These are phyloP conservation scores for Penicillium crystallinum DNA, from an alignment of 495 filamentous ascomycete species.

Conservation along the genomic window DNA sequence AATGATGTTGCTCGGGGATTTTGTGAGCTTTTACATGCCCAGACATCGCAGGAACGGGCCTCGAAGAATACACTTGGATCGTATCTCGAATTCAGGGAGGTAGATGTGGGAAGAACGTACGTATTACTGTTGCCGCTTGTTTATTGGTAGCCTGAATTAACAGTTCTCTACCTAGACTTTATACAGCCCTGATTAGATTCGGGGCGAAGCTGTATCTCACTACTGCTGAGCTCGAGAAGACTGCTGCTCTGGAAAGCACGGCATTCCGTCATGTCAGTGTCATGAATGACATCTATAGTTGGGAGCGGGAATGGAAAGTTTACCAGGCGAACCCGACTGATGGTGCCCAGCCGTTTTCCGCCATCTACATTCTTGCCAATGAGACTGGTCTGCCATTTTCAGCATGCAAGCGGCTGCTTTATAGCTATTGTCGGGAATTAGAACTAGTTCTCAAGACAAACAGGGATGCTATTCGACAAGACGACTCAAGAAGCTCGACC, in stretches of 20 bases:
- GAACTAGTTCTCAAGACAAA: conserved; percentile 10
- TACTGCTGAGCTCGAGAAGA: not conserved
- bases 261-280: conserved; percentile 18
- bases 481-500: not conserved
- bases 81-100: conserved; percentile 15
- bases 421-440: conserved; percentile 17
- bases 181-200: conserved; percentile 20
- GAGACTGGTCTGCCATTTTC: conserved; percentile 14
- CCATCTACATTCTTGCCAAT: conserved; percentile 17
- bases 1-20: conserved; percentile 17
- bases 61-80: conserved; percentile 12
- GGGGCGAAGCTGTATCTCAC: conserved; percentile 12
- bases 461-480: not conserved
- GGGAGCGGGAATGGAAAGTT: conserved; percentile 19
- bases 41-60: conserved; percentile 12
- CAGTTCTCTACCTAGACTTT: conserved; percentile 11
- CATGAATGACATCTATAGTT: conserved; percentile 24
- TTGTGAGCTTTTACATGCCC: conserved; percentile 14
- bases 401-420: conserved; percentile 18
- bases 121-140: not conserved
- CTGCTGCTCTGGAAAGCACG: conserved; percentile 7
- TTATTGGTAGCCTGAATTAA: not conserved
- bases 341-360: conserved; percentile 17
- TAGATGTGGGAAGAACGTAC: conserved; percentile 16
- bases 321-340: conserved; percentile 12